A percentile compares a stretch with the other conserved stretches of the same genome.
These are phyloP conservation scores for Serendipita sp. DNA, from an alignment of 1,284 basidiomycete genomes.

Conservation along the genomic window DNA sequence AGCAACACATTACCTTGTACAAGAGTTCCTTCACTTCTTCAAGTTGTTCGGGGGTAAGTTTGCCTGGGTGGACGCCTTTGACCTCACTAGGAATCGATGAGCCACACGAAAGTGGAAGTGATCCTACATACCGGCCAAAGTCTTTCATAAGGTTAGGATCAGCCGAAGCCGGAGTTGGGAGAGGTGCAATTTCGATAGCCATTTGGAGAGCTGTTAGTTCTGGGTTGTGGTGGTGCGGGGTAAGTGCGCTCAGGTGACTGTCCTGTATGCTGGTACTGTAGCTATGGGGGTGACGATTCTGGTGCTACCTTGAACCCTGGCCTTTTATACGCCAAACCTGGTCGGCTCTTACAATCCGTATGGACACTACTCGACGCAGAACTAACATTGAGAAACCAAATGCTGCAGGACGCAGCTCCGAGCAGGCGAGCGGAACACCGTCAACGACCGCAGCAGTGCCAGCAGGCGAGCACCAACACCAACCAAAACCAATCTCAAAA, in stretches of 20 bases:
- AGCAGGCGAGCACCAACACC: no score
- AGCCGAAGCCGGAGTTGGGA: slow-evolving; percentile 45
- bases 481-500: no score
- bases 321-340: no score
- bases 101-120: background rate
- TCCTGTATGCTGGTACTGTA: no score
- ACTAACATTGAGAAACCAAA: no score
- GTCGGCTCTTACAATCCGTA: no score
- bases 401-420: no score
- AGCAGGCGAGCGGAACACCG: no score
- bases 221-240: background rate
- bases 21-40: slow-evolving; percentile 44
- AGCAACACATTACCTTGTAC: slow-evolving; percentile 38
- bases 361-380: no score
- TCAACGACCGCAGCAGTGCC: no score
- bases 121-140: slow-evolving; percentile 35
- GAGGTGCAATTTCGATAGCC: slow-evolving; percentile 40
- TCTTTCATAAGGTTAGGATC: slow-evolving; percentile 40
- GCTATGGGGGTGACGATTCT: no score
- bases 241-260: background rate
- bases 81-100: slow-evolving; percentile 28
- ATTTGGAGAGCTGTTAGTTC: slow-evolving; percentile 21
- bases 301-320: no score
- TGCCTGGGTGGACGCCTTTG: slow-evolving; percentile 42
- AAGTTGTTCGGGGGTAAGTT: slow-evolving; percentile 39